phyloP scores from a whole-genome alignment of 2,329 filamentous ascomycete genomes.

The Pseudonectria buxi region DNA sequence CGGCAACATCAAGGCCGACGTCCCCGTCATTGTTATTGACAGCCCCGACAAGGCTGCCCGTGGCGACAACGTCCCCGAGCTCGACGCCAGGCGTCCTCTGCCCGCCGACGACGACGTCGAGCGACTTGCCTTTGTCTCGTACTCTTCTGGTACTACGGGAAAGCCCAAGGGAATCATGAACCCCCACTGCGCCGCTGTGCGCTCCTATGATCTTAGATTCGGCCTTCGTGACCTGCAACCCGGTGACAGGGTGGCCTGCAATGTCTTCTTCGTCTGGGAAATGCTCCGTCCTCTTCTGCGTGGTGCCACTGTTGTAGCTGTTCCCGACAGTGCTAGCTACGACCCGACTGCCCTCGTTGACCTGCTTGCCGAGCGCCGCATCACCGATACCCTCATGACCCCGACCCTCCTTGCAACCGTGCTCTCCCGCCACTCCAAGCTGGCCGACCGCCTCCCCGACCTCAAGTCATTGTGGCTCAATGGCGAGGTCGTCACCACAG shows the following conservation, averaged over 20 bases:
- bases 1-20: slow-evolving; percentile 55
- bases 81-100: slow-evolving; percentile 40
- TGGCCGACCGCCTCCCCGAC: slow-evolving; percentile 56
- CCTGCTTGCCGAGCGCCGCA: slow-evolving; percentile 55
- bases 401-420: slow-evolving; percentile 71
- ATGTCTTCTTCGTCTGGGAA: slow-evolving; percentile 85
- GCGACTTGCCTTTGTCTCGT: slow-evolving; percentile 71
- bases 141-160: slow-evolving; percentile 71
- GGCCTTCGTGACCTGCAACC: slow-evolving; percentile 60
- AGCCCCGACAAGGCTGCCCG: slow-evolving; percentile 26
- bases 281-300: slow-evolving; percentile 69
- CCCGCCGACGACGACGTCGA: slow-evolving; percentile 64
- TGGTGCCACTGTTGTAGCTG: slow-evolving; percentile 67
- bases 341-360: slow-evolving; percentile 70
- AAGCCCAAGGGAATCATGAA: slow-evolving; percentile 79
- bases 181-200: slow-evolving; percentile 65
- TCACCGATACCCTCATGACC: slow-evolving; percentile 80
- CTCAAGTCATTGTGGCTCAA: slow-evolving; percentile 72
- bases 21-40: slow-evolving; percentile 61
- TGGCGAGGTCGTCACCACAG: slow-evolving; percentile 74
- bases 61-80: slow-evolving; percentile 21
- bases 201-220: slow-evolving; percentile 69
- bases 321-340: slow-evolving; percentile 71
- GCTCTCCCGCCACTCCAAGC: slow-evolving; percentile 59
- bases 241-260: slow-evolving; percentile 76